Evolutionary conservation across 208 protist species (phyloP).

Genomic region (Endotrypanum monterogeii): DNA sequence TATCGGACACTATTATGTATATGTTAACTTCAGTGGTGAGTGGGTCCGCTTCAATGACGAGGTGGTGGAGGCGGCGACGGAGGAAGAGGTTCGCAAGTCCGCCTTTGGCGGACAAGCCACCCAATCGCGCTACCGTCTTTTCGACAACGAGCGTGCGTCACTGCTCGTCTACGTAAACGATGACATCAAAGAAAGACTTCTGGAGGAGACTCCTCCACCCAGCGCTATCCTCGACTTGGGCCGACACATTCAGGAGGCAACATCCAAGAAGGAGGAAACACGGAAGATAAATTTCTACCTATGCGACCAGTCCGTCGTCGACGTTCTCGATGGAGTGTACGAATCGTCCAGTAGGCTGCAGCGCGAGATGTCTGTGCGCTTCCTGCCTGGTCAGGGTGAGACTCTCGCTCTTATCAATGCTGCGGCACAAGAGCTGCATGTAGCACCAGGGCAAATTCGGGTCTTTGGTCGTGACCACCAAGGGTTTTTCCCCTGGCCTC

Average conservation of each 20-base stretch:
- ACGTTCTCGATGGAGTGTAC: constrained; percentile 50
- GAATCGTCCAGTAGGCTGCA: constrained; percentile 18
- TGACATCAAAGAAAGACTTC: constrained; percentile 26
- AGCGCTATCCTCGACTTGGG: constrained; percentile 39
- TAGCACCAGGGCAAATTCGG: constrained; percentile 34
- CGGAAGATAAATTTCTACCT: constrained; percentile 36
- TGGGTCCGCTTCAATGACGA: constrained; percentile 87
- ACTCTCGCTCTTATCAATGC: constrained; percentile 25
- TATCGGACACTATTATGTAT: constrained; percentile 92
- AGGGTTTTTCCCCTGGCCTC: constrained; percentile 14
- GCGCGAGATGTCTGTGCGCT: constrained; percentile 22
- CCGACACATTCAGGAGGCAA: constrained; percentile 34
- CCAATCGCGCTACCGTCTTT: constrained; percentile 42
- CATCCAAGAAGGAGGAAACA: constrained; percentile 24
- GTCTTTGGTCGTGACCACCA: constrained; percentile 24
- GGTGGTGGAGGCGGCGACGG: constrained; percentile 46
- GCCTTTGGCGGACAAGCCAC: constrained; percentile 59
- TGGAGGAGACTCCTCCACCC: constrained; percentile 34
- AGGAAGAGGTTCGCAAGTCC: constrained; percentile 47
- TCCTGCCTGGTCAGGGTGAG: constrained; percentile 21
- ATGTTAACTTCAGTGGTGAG: constrained; percentile 55
- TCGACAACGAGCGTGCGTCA: constrained; percentile 69
- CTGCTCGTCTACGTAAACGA: constrained; percentile 78
- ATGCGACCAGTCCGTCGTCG: constrained; percentile 35
- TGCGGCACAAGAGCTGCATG: constrained; percentile 38